phyloP scores from a whole-genome alignment of 176 grass and related monocot species.

The Hordeum vulgare region DNA sequence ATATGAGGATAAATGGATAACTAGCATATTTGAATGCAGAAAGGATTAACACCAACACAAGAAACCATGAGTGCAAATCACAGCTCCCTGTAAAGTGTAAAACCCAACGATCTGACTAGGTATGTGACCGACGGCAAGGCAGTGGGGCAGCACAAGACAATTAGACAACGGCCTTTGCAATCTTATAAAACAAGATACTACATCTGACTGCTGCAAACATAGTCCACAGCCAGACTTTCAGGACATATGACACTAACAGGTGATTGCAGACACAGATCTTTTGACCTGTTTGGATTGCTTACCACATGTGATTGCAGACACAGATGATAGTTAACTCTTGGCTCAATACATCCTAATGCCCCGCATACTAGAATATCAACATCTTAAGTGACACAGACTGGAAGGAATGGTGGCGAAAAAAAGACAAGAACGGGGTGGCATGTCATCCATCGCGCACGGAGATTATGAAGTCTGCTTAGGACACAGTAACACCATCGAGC shows the following conservation, averaged over 20 bases:
- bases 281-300: no score
- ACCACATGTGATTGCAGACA: background rate
- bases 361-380: conserved; percentile 2
- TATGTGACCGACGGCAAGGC: no score
- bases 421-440: conserved; percentile 3
- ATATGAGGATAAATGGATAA: background rate
- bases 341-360: background rate
- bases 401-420: background rate
- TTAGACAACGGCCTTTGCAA: no score
- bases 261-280: background rate
- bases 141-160: no score
- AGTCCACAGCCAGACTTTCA: background rate
- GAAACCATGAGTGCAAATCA: background rate
- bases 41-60: background rate
- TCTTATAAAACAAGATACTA: background rate
- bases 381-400: background rate
- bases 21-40: background rate
- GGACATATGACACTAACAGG: conserved; percentile 8
- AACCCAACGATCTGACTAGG: background rate
- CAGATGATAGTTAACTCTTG: background rate
- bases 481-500: conserved; percentile 54
- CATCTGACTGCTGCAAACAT: background rate
- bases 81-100: background rate
- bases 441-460: background rate
- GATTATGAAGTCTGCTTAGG: conserved; percentile 28